phyloP scores from a whole-genome alignment of 2,329 filamentous ascomycete species.

The Epichloe sp. region DNA sequence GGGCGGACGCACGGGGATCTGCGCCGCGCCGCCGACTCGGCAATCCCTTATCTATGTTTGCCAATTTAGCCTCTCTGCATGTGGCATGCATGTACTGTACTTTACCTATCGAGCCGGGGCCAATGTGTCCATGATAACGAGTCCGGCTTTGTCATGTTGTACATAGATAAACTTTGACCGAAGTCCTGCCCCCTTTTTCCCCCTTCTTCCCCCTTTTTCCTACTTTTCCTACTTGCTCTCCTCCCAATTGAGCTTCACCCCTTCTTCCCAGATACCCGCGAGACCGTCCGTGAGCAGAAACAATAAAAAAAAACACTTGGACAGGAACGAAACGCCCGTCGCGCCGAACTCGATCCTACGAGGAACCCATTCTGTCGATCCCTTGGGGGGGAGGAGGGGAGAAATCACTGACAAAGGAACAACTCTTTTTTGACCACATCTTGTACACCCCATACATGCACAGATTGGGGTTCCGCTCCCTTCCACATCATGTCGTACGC shows the following conservation, averaged over 20 bases:
- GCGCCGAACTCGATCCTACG: too few relatives aligned
- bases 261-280: too few relatives aligned
- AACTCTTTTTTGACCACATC: background rate
- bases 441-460: too few relatives aligned
- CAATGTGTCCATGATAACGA: background rate
- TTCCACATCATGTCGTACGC: slow-evolving; percentile 40
- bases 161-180: background rate
- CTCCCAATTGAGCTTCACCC: background rate
- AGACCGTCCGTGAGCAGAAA: too few relatives aligned
- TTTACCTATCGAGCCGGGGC: background rate
- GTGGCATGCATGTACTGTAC: background rate
- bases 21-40: slow-evolving; percentile 2
- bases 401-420: background rate
- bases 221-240: background rate
- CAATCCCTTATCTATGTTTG: slow-evolving; percentile 1
- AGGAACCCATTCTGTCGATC: too few relatives aligned
- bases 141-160: background rate
- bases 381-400: too few relatives aligned
- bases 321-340: too few relatives aligned
- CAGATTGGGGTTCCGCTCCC: too few relatives aligned
- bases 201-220: background rate
- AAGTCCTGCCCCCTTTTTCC: too few relatives aligned
- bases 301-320: too few relatives aligned
- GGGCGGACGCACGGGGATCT: background rate
- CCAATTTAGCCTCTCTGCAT: background rate